A percentile compares a stretch with the other conserved stretches of the same genome.
These are phyloP conservation scores for Aspergillus homomorphus DNA, from an alignment of 495 filamentous ascomycete genomes.

Conservation along the genomic window DNA sequence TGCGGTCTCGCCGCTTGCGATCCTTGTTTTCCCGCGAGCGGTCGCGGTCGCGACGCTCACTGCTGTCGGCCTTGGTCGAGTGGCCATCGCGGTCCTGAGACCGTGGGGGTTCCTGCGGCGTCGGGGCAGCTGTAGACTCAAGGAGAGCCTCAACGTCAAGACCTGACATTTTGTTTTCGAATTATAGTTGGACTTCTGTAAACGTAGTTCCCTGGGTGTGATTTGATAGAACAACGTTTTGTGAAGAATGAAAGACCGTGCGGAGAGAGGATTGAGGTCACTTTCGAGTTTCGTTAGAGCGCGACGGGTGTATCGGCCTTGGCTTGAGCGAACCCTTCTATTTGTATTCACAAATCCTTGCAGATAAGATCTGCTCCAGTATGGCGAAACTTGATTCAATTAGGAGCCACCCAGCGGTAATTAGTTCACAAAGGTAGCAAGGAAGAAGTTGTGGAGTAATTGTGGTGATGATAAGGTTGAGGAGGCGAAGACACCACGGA, in stretches of 20 bases:
- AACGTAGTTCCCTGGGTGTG: constrained; percentile 15
- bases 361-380: constrained; percentile 10
- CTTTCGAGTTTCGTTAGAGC: constrained; percentile 47
- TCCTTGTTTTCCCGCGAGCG: constrained; percentile 56
- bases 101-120: constrained; percentile 51
- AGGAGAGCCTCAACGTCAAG: constrained; percentile 92
- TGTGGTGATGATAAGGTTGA: constrained; percentile 10
- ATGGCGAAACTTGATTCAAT: background rate
- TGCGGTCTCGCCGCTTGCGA: constrained; percentile 55
- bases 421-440: background rate
- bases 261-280: constrained; percentile 42
- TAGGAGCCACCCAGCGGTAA: background rate
- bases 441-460: background rate
- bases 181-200: constrained; percentile 4
- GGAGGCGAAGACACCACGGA: constrained; percentile 4
- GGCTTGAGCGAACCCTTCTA: constrained; percentile 42
- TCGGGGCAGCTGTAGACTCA: constrained; percentile 74
- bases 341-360: constrained; percentile 18
- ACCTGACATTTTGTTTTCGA: constrained; percentile 66
- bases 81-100: constrained; percentile 57
- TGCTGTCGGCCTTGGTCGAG: constrained; percentile 50
- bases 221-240: constrained; percentile 17
- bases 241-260: constrained; percentile 18
- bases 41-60: constrained; percentile 54
- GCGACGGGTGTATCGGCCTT: constrained; percentile 25